Conservation (phyloP, 306 rosid species). For the Geum urbanum region DNA sequence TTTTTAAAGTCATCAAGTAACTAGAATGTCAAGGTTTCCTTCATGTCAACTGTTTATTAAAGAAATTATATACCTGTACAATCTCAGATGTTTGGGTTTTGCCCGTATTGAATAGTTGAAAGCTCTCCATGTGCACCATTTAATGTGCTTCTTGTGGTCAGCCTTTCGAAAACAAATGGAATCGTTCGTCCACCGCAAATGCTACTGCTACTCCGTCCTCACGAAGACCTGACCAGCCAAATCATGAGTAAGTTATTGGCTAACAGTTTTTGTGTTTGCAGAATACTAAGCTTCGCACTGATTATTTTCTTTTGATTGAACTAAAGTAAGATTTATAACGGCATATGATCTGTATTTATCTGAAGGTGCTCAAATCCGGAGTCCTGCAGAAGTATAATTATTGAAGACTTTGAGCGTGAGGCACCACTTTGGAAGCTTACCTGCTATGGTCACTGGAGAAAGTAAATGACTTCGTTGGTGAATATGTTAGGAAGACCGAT, state of each 20-base stretch:
- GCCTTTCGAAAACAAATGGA: slow-evolving; percentile 86
- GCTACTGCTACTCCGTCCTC: slow-evolving; percentile 28
- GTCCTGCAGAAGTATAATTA: slow-evolving; percentile 64
- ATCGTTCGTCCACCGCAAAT: slow-evolving; percentile 43
- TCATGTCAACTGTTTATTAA: too few relatives aligned
- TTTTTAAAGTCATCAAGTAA: not conserved
- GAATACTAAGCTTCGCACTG: not conserved
- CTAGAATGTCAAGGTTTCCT: not conserved
- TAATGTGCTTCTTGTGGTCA: slow-evolving; percentile 33
- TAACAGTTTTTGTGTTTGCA: slow-evolving; percentile 15
- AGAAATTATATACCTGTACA: too few relatives aligned
- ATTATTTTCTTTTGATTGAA: slow-evolving; percentile 11
- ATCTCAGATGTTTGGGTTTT: too few relatives aligned
- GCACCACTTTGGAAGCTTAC: slow-evolving; percentile 87
- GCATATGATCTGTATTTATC: slow-evolving; percentile 16
- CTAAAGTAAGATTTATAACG: slow-evolving; percentile 12
- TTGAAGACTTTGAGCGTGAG: slow-evolving; percentile 68
- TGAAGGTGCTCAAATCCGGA: slow-evolving; percentile 87
- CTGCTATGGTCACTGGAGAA: slow-evolving; percentile 71
- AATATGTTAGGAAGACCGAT: not conserved
- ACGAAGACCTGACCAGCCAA: slow-evolving; percentile 43
- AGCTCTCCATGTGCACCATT: not conserved
- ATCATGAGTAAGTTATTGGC: slow-evolving; percentile 57
- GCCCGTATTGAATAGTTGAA: slow-evolving; percentile 4
- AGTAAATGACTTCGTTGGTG: slow-evolving; percentile 28